Base-by-base conservation (phyloP, 108 stramenopile species). In the Nannochloropsis gaditana region DNA sequence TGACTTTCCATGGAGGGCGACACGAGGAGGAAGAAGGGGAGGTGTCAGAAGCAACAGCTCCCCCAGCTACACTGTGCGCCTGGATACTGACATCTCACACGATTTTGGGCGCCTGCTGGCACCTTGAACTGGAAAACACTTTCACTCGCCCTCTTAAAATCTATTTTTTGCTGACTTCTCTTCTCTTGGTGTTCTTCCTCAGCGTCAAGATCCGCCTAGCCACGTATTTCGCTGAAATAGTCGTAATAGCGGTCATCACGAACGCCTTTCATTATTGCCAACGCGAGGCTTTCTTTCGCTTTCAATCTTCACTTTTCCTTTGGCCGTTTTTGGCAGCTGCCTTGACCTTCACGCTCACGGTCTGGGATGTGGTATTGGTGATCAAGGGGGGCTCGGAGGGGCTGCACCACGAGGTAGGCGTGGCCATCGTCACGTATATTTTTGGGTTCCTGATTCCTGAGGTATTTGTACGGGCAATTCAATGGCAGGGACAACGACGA, bases 191-290 rank as follows among this genome's bases (percentile, higher is more conserved):
- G 19, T 73, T 73, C 59, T 73, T 73, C 6, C 15, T 73, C 19
- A 73, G 59, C 59, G 59, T 73, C 59, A 73, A 73, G 59, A 73
- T 73, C 59, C 59, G 59, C 59, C 59, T 73, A n/a, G 59, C 59
- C 59, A 73, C 59, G 19, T n/a, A 15, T 2, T 73, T 73, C n/a
- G 59, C 59, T 6, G 59, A 73, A n/a, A n/a, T 73, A 15, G 15
- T 73, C 19, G 59, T 73, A n/a, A 2, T 73, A 2, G 59, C 59
- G 15, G n/a, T n/a, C 8, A 73, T 73, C n/a, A n/a, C n/a, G 59
- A 73, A 73, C n/a, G 59, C 59, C 59, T 73, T 73, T 73, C 59
- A 73, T n/a, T 73, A 73, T 73, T 15, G 1, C 59, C 59, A 73
- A 73, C 59, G 59, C 6, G 19, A n/a, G 59, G 59, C 2, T 2